Percentiles rank a stretch among this genome's conserved stretches.
phyloP scores from a whole-genome alignment of 192 early-diverging fungal species.

The Backusella liffmaniae region DNA sequence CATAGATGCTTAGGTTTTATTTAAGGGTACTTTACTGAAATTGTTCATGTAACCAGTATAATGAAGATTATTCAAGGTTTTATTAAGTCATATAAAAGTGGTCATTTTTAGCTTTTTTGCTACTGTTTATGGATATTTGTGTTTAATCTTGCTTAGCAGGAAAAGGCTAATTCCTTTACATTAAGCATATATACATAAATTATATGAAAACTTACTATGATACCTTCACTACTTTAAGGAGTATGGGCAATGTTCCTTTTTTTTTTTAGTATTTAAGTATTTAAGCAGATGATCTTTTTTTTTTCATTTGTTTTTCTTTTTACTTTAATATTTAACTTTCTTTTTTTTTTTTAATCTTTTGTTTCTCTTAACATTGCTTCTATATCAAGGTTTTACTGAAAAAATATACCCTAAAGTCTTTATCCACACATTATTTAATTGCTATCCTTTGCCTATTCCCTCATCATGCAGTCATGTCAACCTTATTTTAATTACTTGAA shows the following conservation, averaged over 20 bases:
- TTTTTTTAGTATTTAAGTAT: neutral
- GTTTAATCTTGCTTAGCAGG: neutral
- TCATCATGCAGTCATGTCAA: neutral
- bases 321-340: no score
- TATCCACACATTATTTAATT: neutral
- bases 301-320: neutral
- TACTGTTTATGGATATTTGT: neutral
- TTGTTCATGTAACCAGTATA: neutral
- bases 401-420: neutral
- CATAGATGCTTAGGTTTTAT: neutral
- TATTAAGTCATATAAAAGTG: neutral
- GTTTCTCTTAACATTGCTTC: neutral
- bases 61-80: neutral
- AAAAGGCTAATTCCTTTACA: neutral
- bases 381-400: neutral
- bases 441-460: neutral
- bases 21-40: neutral
- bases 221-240: slow-evolving; percentile 5
- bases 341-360: neutral
- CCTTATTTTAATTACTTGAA: neutral
- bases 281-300: neutral
- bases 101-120: neutral
- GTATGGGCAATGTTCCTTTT: neutral
- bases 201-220: slow-evolving; percentile 1
- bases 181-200: neutral